Percentiles rank a stretch among this genome's conserved stretches.
phyloP scores from a whole-genome alignment of 352 stramenopile species.

The Phytophthora boehmeriae region DNA sequence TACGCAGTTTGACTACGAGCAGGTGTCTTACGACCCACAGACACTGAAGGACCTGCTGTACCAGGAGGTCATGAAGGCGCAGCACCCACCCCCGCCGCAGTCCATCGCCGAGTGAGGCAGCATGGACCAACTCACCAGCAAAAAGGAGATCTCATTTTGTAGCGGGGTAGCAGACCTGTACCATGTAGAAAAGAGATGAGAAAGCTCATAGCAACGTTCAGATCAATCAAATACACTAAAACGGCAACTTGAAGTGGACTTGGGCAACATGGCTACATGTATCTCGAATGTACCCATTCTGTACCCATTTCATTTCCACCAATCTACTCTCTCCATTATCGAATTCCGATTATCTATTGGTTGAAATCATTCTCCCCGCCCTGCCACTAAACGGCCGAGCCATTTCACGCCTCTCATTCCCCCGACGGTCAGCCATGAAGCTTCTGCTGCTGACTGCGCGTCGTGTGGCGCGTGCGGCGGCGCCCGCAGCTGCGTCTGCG shows the following conservation, averaged over 20 bases:
- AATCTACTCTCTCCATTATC: conserved; percentile 1
- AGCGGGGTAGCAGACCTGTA: conserved; percentile 15
- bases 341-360: too few species aligned
- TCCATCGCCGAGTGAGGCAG: conserved; percentile 24
- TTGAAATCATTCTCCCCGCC: too few species aligned
- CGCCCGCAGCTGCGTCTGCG: conserved; percentile 13
- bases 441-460: conserved; percentile 47
- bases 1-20: conserved; percentile 77
- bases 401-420: conserved; percentile 35
- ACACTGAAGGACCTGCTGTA: conserved; percentile 83
- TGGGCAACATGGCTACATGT: too few species aligned
- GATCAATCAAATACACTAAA: background rate
- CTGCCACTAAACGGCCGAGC: conserved; percentile 23
- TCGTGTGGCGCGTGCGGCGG: conserved; percentile 29
- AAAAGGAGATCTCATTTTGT: background rate
- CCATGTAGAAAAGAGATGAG: conserved; percentile 30
- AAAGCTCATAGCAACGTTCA: background rate
- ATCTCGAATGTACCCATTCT: too few species aligned
- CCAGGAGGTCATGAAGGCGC: conserved; percentile 83
- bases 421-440: conserved; percentile 41
- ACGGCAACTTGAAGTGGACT: too few species aligned
- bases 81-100: conserved; percentile 29
- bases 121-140: background rate
- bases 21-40: conserved; percentile 72
- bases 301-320: conserved; percentile 10